Percentiles rank a stretch among this genome's conserved stretches.
Conservation (phyloP, 257 asterid species). For the Ilex asprella region DNA sequence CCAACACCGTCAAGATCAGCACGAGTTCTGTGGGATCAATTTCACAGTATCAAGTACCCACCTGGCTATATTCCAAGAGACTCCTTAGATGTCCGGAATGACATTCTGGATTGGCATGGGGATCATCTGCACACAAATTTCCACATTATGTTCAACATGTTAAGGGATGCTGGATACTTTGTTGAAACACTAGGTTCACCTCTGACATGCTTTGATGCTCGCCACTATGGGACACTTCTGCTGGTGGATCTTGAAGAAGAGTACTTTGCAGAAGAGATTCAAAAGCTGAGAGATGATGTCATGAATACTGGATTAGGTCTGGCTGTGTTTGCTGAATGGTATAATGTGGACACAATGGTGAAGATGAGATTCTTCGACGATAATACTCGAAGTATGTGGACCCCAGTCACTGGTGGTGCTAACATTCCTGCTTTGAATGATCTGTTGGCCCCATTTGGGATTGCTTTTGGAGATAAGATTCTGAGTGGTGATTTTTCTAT, state of each 20-base stretch:
- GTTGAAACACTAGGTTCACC: conserved; percentile 98
- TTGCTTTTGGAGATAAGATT: conserved; percentile 96
- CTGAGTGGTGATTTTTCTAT: conserved; percentile 89
- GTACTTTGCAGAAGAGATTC: conserved; percentile 74
- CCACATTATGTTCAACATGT: conserved; percentile 91
- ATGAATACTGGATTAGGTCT: conserved; percentile 65
- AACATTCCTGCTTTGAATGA: conserved; percentile 93
- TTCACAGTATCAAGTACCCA: conserved; percentile 92
- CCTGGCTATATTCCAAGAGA: conserved; percentile 98
- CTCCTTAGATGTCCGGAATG: conserved; percentile 95
- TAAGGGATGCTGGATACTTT: conserved; percentile 91
- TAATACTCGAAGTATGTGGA: conserved; percentile 99
- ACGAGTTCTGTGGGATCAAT: conserved; percentile 94
- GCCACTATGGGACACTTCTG: conserved; percentile 84
- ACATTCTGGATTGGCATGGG: conserved; percentile 99
- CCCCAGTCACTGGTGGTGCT: conserved; percentile 97
- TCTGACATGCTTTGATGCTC: conserved; percentile 94
- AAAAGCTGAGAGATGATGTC: conserved; percentile 76
- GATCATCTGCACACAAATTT: conserved; percentile 96
- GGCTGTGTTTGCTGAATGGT: conserved; percentile 98
- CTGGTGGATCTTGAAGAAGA: conserved; percentile 97
- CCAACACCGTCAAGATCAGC: conserved; percentile 89
- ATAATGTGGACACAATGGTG: conserved; percentile 92
- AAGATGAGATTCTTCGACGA: conserved; percentile 98
- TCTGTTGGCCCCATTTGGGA: conserved; percentile 88